A percentile compares a stretch with the other conserved stretches of the same genome.
Conservation (phyloP, 345 rosid genomes). For the Capsella bursapastoris region DNA sequence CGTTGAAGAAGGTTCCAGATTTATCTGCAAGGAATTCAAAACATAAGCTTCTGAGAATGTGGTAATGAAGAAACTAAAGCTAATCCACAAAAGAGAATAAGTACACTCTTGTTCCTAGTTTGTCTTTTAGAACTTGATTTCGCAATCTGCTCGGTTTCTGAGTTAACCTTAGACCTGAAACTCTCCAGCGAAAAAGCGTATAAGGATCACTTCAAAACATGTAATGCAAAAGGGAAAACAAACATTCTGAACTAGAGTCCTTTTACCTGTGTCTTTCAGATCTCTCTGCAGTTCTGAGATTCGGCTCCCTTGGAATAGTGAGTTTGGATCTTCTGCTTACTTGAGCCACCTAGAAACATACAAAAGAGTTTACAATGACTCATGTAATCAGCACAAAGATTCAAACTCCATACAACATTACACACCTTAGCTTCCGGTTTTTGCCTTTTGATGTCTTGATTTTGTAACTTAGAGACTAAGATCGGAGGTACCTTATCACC, state of each 20-base stretch:
- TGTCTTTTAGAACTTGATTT: slow-evolving; percentile 20
- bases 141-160: slow-evolving; percentile 6
- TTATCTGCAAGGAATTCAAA: slow-evolving; percentile 27
- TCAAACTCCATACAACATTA: background rate
- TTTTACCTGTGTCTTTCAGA: slow-evolving; percentile 40
- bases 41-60: slow-evolving; percentile 14
- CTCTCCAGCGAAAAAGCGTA: background rate
- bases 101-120: slow-evolving; percentile 30
- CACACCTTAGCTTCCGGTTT: slow-evolving; percentile 60
- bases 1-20: slow-evolving; percentile 25
- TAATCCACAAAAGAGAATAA: slow-evolving; percentile 5
- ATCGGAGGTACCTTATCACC: slow-evolving; percentile 48
- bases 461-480: slow-evolving; percentile 48
- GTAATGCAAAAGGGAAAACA: slow-evolving; percentile 1
- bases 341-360: slow-evolving; percentile 24
- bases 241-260: background rate
- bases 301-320: slow-evolving; percentile 47
- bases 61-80: slow-evolving; percentile 11
- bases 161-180: slow-evolving; percentile 43
- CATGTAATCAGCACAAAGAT: background rate
- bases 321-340: slow-evolving; percentile 35
- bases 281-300: slow-evolving; percentile 44
- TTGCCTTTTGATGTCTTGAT: slow-evolving; percentile 61
- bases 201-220: background rate
- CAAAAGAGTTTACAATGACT: background rate